These are phyloP conservation scores for Tulasnella sp. DNA, from an alignment of 768 basidiomycete genomes.

Conservation along the genomic window DNA sequence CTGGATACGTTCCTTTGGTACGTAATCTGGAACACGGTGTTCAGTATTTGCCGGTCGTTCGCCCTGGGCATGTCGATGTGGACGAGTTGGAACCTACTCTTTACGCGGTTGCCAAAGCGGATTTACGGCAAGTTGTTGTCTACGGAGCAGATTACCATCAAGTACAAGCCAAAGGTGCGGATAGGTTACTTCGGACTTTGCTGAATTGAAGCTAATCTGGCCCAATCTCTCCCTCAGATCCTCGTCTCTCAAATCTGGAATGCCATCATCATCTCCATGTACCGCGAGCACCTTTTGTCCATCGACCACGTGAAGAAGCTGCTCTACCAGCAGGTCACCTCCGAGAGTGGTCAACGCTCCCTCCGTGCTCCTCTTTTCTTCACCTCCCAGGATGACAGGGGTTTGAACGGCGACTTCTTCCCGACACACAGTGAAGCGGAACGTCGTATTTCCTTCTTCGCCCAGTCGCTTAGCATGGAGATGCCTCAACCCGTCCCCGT, in stretches of 20 bases:
- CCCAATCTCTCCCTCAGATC: slow-evolving; percentile 50
- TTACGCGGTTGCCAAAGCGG: slow-evolving; percentile 87
- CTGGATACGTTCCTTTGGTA: slow-evolving; percentile 99
- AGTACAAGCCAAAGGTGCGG: slow-evolving; percentile 95
- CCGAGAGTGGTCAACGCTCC: slow-evolving; percentile 81
- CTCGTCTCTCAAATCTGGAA: slow-evolving; percentile 99
- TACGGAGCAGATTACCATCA: slow-evolving; percentile 91
- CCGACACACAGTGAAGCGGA: slow-evolving; percentile 91
- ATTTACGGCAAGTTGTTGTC: slow-evolving; percentile 95
- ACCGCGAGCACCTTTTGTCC: slow-evolving; percentile 92
- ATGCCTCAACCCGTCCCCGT: slow-evolving; percentile 90
- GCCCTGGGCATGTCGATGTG: slow-evolving; percentile 90
- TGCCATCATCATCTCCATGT: slow-evolving; percentile 99
- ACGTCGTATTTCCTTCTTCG: slow-evolving; percentile 96
- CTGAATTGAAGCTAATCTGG: background rate
- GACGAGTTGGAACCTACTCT: slow-evolving; percentile 99
- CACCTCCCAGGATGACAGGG: slow-evolving; percentile 88
- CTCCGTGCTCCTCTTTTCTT: slow-evolving; percentile 96
- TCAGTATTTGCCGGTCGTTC: slow-evolving; percentile 84
- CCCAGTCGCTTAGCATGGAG: slow-evolving; percentile 91
- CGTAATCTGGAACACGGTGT: slow-evolving; percentile 97
- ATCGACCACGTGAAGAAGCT: slow-evolving; percentile 98
- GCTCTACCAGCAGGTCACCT: slow-evolving; percentile 94
- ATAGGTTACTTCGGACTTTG: background rate
- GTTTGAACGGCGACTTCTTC: slow-evolving; percentile 86